A percentile compares a stretch with the other conserved stretches of the same genome.
Evolutionary conservation across 2,329 filamentous ascomycete species (phyloP).

Genomic region (Cephalotrichum gorgonifer): DNA sequence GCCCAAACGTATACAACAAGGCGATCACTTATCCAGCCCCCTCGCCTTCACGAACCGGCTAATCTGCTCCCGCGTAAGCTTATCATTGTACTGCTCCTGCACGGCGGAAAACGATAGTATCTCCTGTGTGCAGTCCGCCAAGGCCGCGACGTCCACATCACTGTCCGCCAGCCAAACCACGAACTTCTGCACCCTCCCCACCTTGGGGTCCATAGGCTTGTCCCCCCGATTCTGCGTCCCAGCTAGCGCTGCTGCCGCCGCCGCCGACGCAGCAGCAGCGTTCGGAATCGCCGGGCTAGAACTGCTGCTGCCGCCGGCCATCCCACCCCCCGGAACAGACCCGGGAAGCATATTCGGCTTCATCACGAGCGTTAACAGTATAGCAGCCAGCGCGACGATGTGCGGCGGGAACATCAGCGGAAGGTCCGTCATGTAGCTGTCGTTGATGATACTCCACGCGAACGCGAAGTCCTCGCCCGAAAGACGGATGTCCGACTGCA

Average conservation of each 20-base stretch:
- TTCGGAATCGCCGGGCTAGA: constrained; percentile 9
- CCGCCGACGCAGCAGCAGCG: constrained; percentile 32
- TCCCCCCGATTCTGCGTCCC: constrained; percentile 36
- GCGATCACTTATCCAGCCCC: constrained; percentile 41
- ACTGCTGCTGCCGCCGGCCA: not conserved
- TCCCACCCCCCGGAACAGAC: constrained; percentile 3
- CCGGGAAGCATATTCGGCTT: constrained; percentile 41
- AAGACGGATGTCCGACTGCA: constrained; percentile 60
- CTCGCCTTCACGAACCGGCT: constrained; percentile 49
- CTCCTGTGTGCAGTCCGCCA: constrained; percentile 86
- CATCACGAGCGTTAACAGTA: constrained; percentile 75
- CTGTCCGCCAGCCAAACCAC: constrained; percentile 79
- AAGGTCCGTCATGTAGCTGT: constrained; percentile 88
- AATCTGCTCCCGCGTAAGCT: constrained; percentile 46
- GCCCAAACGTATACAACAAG: too few species aligned
- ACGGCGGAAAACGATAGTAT: constrained; percentile 80
- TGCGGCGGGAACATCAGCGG: constrained; percentile 80
- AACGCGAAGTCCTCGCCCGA: constrained; percentile 69
- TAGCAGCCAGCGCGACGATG: constrained; percentile 74
- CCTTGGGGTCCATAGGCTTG: constrained; percentile 18
- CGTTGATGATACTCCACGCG: constrained; percentile 78
- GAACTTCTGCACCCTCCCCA: constrained; percentile 45
- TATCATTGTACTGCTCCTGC: constrained; percentile 51
- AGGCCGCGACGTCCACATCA: constrained; percentile 70
- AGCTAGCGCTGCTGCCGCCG: constrained; percentile 36